A percentile compares a stretch with the other conserved stretches of the same genome.
These are phyloP conservation scores for Pseudozyma pruni DNA, from an alignment of 1,284 basidiomycete genomes.

Conservation along the genomic window DNA sequence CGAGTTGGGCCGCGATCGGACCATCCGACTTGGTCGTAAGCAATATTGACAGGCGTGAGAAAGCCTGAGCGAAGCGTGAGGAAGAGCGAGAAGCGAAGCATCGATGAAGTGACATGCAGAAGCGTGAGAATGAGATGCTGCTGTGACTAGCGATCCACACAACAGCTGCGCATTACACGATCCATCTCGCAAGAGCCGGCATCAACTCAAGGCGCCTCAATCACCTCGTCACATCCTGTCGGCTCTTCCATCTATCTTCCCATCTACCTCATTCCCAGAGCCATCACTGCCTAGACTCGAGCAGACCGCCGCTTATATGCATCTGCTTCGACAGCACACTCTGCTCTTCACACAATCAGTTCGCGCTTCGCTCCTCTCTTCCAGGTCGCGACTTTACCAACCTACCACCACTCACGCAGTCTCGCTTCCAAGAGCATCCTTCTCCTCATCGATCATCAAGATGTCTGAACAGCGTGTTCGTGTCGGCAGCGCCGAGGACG, in stretches of 20 bases:
- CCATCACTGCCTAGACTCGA: neutral
- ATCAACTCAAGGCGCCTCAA: neutral
- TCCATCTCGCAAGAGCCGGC: neutral
- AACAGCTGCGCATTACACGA: slow-evolving; percentile 29
- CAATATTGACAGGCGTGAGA: too few species aligned
- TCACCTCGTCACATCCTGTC: neutral
- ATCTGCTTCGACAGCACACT: slow-evolving; percentile 31
- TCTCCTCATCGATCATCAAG: slow-evolving; percentile 15
- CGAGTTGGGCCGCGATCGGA: too few species aligned
- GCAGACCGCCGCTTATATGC: slow-evolving; percentile 20
- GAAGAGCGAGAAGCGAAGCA: neutral
- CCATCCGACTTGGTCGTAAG: too few species aligned
- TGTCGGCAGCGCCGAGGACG: slow-evolving; percentile 42
- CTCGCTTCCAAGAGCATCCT: slow-evolving; percentile 3
- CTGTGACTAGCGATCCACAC: slow-evolving; percentile 24
- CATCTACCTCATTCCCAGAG: slow-evolving; percentile 1
- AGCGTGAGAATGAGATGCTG: neutral
- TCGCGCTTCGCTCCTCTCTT: slow-evolving; percentile 8
- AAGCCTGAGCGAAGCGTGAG: too few species aligned
- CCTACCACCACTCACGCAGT: neutral
- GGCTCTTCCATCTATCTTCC: neutral
- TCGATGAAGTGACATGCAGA: neutral
- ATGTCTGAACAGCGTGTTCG: slow-evolving; percentile 49
- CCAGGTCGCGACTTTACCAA: neutral
- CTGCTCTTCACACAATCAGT: slow-evolving; percentile 27